A percentile compares a stretch with the other conserved stretches of the same genome.
Conservation (phyloP, 257 asterid genomes). For the Penstemon barbatus region DNA sequence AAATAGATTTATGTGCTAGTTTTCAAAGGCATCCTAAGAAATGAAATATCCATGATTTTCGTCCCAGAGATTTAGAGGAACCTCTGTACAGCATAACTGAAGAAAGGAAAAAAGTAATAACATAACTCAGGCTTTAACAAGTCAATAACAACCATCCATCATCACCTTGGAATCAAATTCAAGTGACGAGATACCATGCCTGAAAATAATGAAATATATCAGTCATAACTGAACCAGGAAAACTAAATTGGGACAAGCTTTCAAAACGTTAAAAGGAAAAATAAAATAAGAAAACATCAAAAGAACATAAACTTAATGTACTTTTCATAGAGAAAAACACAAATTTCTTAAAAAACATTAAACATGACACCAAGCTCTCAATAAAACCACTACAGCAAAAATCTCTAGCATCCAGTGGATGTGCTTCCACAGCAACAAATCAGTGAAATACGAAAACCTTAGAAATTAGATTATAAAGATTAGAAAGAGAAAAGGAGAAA, state of each 20-base stretch:
- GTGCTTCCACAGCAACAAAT: neutral
- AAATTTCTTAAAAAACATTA: too few species aligned
- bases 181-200: slow-evolving; percentile 76
- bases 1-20: too few species aligned
- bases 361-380: neutral
- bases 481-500: neutral
- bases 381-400: neutral
- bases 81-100: slow-evolving; percentile 1
- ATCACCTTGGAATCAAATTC: slow-evolving; percentile 90
- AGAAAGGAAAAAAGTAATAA: slow-evolving; percentile 5
- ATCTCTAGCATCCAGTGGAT: neutral
- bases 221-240: neutral
- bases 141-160: slow-evolving; percentile 21
- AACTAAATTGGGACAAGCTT: neutral
- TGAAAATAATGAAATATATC: slow-evolving; percentile 35
- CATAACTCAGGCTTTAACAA: slow-evolving; percentile 14
- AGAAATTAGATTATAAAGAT: neutral
- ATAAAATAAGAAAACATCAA: too few species aligned
- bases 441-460: neutral
- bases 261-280: neutral
- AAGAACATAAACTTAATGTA: too few species aligned
- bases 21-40: neutral
- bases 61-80: neutral
- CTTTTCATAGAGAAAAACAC: too few species aligned
- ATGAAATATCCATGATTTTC: neutral